phyloP scores from a whole-genome alignment of 2,329 filamentous ascomycete species.

The Ascochyta lentis region DNA sequence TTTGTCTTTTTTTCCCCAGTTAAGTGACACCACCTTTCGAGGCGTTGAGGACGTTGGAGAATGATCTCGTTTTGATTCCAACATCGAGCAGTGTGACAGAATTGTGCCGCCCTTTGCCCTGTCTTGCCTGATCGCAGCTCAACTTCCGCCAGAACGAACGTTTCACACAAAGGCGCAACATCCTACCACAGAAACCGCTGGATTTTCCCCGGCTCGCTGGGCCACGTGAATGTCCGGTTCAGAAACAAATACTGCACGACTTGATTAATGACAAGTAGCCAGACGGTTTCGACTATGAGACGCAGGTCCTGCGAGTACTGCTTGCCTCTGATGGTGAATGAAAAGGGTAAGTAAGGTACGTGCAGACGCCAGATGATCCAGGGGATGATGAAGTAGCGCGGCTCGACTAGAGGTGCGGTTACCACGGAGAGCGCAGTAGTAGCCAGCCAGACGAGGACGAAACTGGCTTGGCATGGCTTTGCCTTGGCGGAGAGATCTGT shows the following conservation, averaged over 20 bases:
- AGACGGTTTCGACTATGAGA: slow-evolving; percentile 69
- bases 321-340: slow-evolving; percentile 14
- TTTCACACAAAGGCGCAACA: background rate
- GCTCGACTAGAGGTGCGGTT: slow-evolving; percentile 91
- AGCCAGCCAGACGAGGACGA: slow-evolving; percentile 67
- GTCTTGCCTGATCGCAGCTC: no score
- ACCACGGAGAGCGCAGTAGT: slow-evolving; percentile 80
- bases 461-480: slow-evolving; percentile 46
- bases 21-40: no score
- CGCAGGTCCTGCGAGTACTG: slow-evolving; percentile 46
- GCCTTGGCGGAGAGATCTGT: slow-evolving; percentile 6
- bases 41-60: no score
- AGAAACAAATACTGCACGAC: slow-evolving; percentile 76
- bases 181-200: slow-evolving; percentile 77
- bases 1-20: no score
- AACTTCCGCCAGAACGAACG: no score
- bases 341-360: slow-evolving; percentile 60
- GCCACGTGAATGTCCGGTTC: slow-evolving; percentile 71
- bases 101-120: no score
- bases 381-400: slow-evolving; percentile 92
- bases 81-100: no score
- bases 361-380: slow-evolving; percentile 93
- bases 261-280: slow-evolving; percentile 71
- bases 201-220: slow-evolving; percentile 61
- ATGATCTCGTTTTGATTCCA: no score